Conservation (phyloP, 371 early-diverging fungal genomes). For the Dichotomocladium elegans region DNA sequence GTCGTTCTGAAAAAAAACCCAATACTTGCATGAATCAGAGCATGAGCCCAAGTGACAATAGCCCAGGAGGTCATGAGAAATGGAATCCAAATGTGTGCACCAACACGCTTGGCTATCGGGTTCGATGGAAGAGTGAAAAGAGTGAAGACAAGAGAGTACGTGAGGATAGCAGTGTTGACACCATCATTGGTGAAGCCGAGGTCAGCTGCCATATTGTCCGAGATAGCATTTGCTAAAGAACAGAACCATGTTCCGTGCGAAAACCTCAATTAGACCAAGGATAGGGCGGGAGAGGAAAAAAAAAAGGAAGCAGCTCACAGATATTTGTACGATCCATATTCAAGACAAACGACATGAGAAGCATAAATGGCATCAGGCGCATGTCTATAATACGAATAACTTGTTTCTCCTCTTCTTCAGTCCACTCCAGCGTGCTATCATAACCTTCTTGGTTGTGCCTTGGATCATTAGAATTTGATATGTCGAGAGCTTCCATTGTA, state of each 20-base stretch:
- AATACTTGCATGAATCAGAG: constrained; percentile 19
- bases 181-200: constrained; percentile 36
- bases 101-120: constrained; percentile 47
- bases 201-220: constrained; percentile 32
- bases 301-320: too few species aligned
- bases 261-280: not conserved
- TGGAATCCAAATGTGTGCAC: constrained; percentile 57
- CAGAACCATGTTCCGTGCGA: not conserved
- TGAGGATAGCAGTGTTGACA: constrained; percentile 29
- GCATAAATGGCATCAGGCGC: constrained; percentile 29
- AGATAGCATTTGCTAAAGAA: constrained; percentile 42
- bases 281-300: too few species aligned
- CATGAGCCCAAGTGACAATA: constrained; percentile 45
- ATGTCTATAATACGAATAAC: constrained; percentile 25
- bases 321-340: constrained; percentile 48
- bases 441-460: constrained; percentile 9
- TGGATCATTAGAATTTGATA: not conserved
- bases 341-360: constrained; percentile 37
- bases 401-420: constrained; percentile 28
- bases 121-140: constrained; percentile 39
- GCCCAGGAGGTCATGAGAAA: constrained; percentile 61
- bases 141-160: constrained; percentile 34
- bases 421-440: constrained; percentile 29
- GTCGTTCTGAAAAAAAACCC: not conserved
- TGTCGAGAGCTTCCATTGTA: too few species aligned